These are phyloP conservation scores for Jacaranda copaia DNA, from an alignment of 257 asterid species.

Conservation along the genomic window DNA sequence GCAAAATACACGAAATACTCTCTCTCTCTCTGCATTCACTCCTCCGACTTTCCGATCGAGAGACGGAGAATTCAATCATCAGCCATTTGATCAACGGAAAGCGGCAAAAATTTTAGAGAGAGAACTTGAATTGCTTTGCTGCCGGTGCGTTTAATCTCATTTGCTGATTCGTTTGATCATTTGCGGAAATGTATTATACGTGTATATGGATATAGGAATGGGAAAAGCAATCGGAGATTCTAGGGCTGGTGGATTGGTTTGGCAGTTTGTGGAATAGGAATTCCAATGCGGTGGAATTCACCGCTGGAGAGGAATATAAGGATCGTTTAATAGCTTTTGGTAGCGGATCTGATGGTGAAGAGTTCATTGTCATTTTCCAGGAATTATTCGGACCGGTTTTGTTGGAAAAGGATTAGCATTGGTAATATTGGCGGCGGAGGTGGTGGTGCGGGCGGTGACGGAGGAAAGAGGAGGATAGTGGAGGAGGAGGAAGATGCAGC, in stretches of 20 bases:
- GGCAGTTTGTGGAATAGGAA: constrained; percentile 34
- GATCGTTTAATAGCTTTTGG: constrained; percentile 43
- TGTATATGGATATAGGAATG: constrained; percentile 30
- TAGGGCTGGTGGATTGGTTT: constrained; percentile 44
- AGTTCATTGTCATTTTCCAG: constrained; percentile 35
- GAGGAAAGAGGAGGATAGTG: constrained; percentile 40
- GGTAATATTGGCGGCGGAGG: constrained; percentile 35
- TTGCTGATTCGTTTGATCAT: constrained; percentile 29
- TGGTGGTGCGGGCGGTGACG: constrained; percentile 29
- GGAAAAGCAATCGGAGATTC: constrained; percentile 35
- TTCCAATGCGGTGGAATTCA: constrained; percentile 44
- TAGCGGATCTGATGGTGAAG: constrained; percentile 56
- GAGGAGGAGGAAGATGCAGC: constrained; percentile 95
- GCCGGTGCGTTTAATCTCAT: constrained; percentile 25
- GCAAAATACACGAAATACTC: constrained; percentile 20
- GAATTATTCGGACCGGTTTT: constrained; percentile 13
- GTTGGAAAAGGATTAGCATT: constrained; percentile 24
- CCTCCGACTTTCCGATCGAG: constrained; percentile 49
- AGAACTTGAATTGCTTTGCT: constrained; percentile 25
- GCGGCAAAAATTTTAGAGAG: constrained; percentile 30
- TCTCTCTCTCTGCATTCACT: constrained; percentile 47
- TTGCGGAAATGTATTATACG: constrained; percentile 22
- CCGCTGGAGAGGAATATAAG: constrained; percentile 42
- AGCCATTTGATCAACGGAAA: constrained; percentile 44
- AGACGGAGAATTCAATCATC: constrained; percentile 44